Evolutionary conservation across 1,284 basidiomycete genomes (phyloP).

Genomic region (Fomitopsis schrenkii): DNA sequence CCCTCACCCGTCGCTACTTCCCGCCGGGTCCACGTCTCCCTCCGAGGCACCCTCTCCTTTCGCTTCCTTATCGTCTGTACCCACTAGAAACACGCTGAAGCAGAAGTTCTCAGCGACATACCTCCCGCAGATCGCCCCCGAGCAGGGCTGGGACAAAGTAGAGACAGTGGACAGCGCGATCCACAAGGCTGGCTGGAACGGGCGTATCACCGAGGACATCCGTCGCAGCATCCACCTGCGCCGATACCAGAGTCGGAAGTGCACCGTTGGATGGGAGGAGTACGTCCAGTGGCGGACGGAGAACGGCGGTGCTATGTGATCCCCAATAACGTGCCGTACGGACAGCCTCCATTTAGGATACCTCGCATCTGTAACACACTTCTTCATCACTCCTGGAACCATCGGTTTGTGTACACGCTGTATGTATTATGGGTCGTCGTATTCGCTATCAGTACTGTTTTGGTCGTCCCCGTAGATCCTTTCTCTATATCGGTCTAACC

Average conservation of each 20-base stretch:
- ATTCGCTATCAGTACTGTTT: neutral
- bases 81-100: slow-evolving; percentile 45
- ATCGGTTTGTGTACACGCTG: neutral
- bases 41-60: slow-evolving; percentile 64
- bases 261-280: slow-evolving; percentile 70
- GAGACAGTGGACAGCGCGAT: slow-evolving; percentile 91
- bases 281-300: slow-evolving; percentile 69
- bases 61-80: slow-evolving; percentile 58
- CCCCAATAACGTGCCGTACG: neutral
- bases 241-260: slow-evolving; percentile 84
- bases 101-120: slow-evolving; percentile 84
- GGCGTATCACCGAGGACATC: slow-evolving; percentile 79
- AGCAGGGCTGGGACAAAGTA: slow-evolving; percentile 90
- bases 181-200: slow-evolving; percentile 87
- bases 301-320: slow-evolving; percentile 34
- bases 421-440: neutral
- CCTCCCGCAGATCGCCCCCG: slow-evolving; percentile 89
- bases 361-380: neutral
- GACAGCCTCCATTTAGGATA: neutral
- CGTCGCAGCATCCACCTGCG: slow-evolving; percentile 74
- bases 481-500: slow-evolving; percentile 34
- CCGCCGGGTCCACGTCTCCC: slow-evolving; percentile 41
- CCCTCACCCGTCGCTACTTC: slow-evolving; percentile 65
- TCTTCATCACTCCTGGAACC: neutral
- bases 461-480: slow-evolving; percentile 18